A percentile compares a stretch with the other conserved stretches of the same genome.
phyloP scores from a whole-genome alignment of 306 rosid genomes.

The Dalbergia cochinchinensis region DNA sequence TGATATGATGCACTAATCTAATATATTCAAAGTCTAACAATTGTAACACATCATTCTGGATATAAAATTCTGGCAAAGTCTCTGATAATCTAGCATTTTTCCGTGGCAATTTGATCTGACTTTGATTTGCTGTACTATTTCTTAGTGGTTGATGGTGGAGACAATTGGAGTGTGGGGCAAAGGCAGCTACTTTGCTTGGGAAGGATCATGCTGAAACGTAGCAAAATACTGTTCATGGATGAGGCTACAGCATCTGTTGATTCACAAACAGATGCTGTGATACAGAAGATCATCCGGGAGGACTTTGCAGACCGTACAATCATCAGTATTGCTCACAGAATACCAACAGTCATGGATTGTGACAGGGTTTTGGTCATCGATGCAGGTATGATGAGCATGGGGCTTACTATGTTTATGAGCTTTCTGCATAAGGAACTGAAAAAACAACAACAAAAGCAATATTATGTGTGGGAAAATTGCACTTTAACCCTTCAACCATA shows the following conservation, averaged over 20 bases:
- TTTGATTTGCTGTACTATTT: background rate
- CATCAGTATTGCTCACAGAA: slow-evolving; percentile 91
- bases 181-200: slow-evolving; percentile 89
- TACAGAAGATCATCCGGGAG: slow-evolving; percentile 82
- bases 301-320: slow-evolving; percentile 80
- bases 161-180: slow-evolving; percentile 97
- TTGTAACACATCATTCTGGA: too few species aligned
- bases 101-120: slow-evolving; percentile 6
- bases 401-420: background rate
- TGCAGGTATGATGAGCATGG: slow-evolving; percentile 60
- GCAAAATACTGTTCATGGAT: slow-evolving; percentile 81
- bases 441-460: background rate
- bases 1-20: too few species aligned
- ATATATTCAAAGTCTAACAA: too few species aligned
- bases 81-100: too few species aligned
- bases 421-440: background rate
- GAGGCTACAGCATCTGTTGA: slow-evolving; percentile 96
- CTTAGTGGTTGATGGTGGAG: slow-evolving; percentile 81
- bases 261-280: slow-evolving; percentile 84
- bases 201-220: slow-evolving; percentile 81
- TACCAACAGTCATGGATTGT: slow-evolving; percentile 94
- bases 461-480: background rate
- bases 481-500: too few species aligned
- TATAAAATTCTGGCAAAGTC: too few species aligned
- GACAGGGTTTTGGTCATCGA: slow-evolving; percentile 81